Percentiles rank a stretch among this genome's conserved stretches.
Evolutionary conservation across 805 yeast genomes (phyloP).

Genomic region (Metschnikowia kofuensis): DNA sequence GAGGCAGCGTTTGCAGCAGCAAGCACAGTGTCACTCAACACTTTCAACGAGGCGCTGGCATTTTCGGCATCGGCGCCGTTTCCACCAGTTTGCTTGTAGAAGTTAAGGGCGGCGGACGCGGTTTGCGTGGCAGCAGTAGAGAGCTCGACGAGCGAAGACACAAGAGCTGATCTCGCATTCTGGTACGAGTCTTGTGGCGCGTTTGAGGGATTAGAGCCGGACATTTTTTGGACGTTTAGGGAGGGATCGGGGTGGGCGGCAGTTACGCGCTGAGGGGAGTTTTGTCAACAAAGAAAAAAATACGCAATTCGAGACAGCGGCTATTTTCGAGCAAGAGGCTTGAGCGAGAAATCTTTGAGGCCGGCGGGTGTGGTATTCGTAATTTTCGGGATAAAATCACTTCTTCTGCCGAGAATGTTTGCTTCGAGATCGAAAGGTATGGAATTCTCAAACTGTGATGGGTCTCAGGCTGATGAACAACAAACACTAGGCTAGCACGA

Average conservation of each 20-base stretch:
- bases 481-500: too few species aligned
- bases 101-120: conserved; percentile 74
- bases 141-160: conserved; percentile 76
- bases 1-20: conserved; percentile 40
- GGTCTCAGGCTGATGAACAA: too few species aligned
- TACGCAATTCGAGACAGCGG: too few species aligned
- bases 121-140: conserved; percentile 86
- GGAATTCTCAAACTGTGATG: too few species aligned
- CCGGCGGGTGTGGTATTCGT: too few species aligned
- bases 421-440: too few species aligned
- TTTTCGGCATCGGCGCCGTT: conserved; percentile 32
- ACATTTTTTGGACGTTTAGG: background rate
- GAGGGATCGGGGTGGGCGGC: too few species aligned
- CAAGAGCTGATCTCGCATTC: conserved; percentile 40
- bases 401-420: too few species aligned
- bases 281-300: background rate
- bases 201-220: background rate
- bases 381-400: too few species aligned
- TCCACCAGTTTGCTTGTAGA: conserved; percentile 58
- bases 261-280: too few species aligned
- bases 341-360: too few species aligned
- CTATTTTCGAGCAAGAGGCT: too few species aligned
- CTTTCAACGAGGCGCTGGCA: conserved; percentile 35
- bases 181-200: conserved; percentile 4
- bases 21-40: conserved; percentile 25